These are phyloP conservation scores for Termitomyces titanicus DNA, from an alignment of 768 basidiomycete genomes.

Conservation along the genomic window DNA sequence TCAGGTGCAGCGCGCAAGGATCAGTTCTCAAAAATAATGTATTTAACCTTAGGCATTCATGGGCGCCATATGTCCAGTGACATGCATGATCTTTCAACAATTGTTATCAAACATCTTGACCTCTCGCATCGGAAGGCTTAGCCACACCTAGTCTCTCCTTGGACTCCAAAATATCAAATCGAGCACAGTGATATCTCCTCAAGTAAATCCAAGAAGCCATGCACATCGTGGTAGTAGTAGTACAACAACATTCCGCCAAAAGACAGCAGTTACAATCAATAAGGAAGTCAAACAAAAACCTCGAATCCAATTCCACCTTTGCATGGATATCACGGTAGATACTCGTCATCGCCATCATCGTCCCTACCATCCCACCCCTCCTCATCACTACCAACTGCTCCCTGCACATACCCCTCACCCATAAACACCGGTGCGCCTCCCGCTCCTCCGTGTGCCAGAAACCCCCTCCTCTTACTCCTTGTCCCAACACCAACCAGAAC, in stretches of 20 bases:
- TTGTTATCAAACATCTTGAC: too few relatives aligned
- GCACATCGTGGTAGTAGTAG: constrained; percentile 1
- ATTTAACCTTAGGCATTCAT: too few relatives aligned
- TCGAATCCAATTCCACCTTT: background rate
- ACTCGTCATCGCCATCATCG: constrained; percentile 3
- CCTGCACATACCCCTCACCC: constrained; percentile 64
- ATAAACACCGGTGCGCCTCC: constrained; percentile 70
- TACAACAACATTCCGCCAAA: background rate
- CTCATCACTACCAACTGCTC: constrained; percentile 35
- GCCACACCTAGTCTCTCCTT: background rate
- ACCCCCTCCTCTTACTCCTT: constrained; percentile 51
- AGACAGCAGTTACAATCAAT: constrained; percentile 1
- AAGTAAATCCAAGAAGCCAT: background rate
- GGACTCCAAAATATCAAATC: background rate
- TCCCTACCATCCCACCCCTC: background rate
- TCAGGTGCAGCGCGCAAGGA: too few relatives aligned
- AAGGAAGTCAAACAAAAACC: background rate
- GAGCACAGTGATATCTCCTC: too few relatives aligned
- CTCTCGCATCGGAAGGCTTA: too few relatives aligned
- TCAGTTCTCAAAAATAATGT: too few relatives aligned
- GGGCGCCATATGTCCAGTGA: too few relatives aligned
- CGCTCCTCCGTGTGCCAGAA: constrained; percentile 72
- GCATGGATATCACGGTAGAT: constrained; percentile 5
- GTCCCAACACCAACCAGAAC: constrained; percentile 54
- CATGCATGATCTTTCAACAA: too few relatives aligned